Base-by-base conservation (phyloP, 176 grass and related monocot genomes). In the Avena sativa region DNA sequence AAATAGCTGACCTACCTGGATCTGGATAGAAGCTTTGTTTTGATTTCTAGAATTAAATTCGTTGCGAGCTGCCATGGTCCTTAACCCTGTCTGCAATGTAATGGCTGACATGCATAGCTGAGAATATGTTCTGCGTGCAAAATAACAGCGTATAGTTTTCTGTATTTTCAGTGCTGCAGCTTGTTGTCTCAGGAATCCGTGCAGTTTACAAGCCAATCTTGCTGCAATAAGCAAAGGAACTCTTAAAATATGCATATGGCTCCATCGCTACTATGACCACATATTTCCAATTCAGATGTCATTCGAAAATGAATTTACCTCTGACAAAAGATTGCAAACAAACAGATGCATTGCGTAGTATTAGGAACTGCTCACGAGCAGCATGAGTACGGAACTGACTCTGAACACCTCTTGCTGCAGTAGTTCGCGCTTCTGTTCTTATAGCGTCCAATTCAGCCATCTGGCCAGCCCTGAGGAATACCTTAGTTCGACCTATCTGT, bases 391-490 rank as follows among this genome's bases (percentile, higher is more conserved):
- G 89, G 23, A 92, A 93, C 82, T 96, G 89, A 80, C 93, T 94
- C 80, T 98, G 92, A 88, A 90, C 85, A 77, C 78, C 93, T 82
- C 80, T 98, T 32, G 96, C 96, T 74, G 96, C 90, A 67, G 84
- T 87, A 88, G 90, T 95, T 60, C 95, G 82, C 79, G 93, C 81
- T 68, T 99, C 97, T 63, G 93, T 95, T 92, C 97, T 94, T 90
- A 90, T 92, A 83, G 97, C 97, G 85, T 99, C 97, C 40, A 99
- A 79, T 81, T 99, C 97, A 80, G 97, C 97, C 97, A 99, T 99
- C 83, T 99, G 97, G 74, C 97, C 97, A 91, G 94, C 94, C 91
- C 93, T 92, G 57, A 99, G 87, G 84, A 99, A 99, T 73, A 96
- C 97, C 86, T 99, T 99, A 30, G 90, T 96, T 84, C 85, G 91